phyloP scores from a whole-genome alignment of 2,329 filamentous ascomycete species.

The Fusarium caatingaense region DNA sequence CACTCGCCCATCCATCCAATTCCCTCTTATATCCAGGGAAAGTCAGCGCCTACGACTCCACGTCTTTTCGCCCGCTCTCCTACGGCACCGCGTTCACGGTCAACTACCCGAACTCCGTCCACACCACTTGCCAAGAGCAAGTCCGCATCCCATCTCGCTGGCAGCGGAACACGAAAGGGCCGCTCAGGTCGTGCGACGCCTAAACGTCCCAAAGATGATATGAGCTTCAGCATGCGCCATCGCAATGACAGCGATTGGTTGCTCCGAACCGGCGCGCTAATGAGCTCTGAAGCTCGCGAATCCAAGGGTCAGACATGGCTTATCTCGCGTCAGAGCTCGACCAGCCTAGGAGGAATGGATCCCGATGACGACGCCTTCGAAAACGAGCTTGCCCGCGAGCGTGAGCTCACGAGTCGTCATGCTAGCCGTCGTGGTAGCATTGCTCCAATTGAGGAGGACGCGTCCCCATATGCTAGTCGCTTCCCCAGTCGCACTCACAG shows the following conservation, averaged over 20 bases:
- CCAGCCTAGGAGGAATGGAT: constrained; percentile 66
- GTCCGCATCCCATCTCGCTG: constrained; percentile 67
- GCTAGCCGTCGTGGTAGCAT: constrained; percentile 61
- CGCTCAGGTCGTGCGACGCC: constrained; percentile 51
- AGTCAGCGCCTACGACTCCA: constrained; percentile 73
- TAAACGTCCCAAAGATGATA: constrained; percentile 49
- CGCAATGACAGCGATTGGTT: constrained; percentile 72
- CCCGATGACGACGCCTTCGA: constrained; percentile 66
- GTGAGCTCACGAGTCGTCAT: constrained; percentile 60
- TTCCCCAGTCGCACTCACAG: constrained; percentile 59
- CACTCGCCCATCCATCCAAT: constrained; percentile 47
- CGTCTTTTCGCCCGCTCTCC: constrained; percentile 70
- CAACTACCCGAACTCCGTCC: constrained; percentile 57
- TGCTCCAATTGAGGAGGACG: constrained; percentile 53
- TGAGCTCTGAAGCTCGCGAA: constrained; percentile 71
- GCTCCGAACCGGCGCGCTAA: constrained; percentile 69
- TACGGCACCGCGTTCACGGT: constrained; percentile 60
- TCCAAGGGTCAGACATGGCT: constrained; percentile 78
- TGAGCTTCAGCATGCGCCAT: constrained; percentile 49
- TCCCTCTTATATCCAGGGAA: constrained; percentile 69
- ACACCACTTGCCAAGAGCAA: constrained; percentile 69
- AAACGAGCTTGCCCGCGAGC: constrained; percentile 62
- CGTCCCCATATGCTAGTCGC: constrained; percentile 56
- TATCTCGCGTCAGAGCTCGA: constrained; percentile 72
- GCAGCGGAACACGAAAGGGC: constrained; percentile 40